These are phyloP conservation scores for Euryodendron excelsum DNA, from an alignment of 148 eudicot genomes.

Conservation along the genomic window DNA sequence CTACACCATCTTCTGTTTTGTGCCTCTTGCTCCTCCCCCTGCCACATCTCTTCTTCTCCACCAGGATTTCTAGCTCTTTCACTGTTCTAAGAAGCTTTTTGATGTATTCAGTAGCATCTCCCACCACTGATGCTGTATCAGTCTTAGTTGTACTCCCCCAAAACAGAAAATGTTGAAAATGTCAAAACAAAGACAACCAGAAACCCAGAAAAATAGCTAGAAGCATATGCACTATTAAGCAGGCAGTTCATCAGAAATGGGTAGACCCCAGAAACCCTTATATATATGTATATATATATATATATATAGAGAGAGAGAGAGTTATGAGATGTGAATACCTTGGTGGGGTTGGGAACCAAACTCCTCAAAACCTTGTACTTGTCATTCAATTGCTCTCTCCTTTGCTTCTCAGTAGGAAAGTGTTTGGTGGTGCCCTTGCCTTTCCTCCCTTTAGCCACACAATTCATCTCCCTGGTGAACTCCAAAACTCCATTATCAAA, in stretches of 20 bases:
- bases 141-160: constrained; percentile 16
- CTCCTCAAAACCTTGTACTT: constrained; percentile 47
- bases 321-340: constrained; percentile 42
- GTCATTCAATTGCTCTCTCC: constrained; percentile 61
- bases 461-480: constrained; percentile 42
- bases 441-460: constrained; percentile 36
- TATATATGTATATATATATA: not conserved
- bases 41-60: constrained; percentile 62
- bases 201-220: not conserved
- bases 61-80: constrained; percentile 59
- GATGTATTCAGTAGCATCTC: constrained; percentile 75
- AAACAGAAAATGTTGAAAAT: constrained; percentile 3
- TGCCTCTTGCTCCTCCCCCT: constrained; percentile 62
- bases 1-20: constrained; percentile 34
- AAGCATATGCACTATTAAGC: not conserved
- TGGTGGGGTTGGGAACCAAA: constrained; percentile 66
- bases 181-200: not conserved
- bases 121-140: constrained; percentile 79
- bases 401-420: constrained; percentile 73
- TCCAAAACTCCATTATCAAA: constrained; percentile 46
- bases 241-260: not conserved
- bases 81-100: constrained; percentile 65
- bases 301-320: not conserved
- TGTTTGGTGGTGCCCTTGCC: constrained; percentile 54
- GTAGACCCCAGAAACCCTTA: not conserved